A percentile compares a stretch with the other conserved stretches of the same genome.
Conservation (phyloP, 345 rosid species). For the Lepidium didymum region DNA sequence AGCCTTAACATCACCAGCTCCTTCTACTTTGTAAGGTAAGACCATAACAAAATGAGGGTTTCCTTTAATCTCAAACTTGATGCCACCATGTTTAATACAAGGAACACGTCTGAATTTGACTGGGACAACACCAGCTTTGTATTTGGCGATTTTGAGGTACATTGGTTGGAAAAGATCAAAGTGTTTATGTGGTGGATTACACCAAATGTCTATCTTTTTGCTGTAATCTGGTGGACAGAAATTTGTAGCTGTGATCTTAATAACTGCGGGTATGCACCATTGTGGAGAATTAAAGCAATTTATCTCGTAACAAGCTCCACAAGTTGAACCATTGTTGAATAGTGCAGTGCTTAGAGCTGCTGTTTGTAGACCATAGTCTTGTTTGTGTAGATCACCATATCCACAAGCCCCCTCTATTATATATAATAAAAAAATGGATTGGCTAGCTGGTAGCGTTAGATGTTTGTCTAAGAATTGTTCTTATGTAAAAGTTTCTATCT, state of each 20-base stretch:
- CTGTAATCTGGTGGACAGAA: constrained; percentile 50
- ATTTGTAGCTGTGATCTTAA: constrained; percentile 46
- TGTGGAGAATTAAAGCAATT: background rate
- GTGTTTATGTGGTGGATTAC: constrained; percentile 47
- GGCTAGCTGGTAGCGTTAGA: no score
- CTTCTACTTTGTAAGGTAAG: constrained; percentile 18
- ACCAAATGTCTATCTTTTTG: constrained; percentile 25
- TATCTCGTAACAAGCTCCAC: constrained; percentile 24
- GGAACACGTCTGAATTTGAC: constrained; percentile 32
- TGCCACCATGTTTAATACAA: constrained; percentile 31
- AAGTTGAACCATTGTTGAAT: constrained; percentile 1
- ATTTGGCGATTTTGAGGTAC: constrained; percentile 32
- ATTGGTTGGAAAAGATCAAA: constrained; percentile 42
- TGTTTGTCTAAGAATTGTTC: no score
- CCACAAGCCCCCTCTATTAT: constrained; percentile 48
- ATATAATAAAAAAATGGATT: background rate
- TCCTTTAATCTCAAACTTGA: constrained; percentile 32
- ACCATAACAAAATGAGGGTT: constrained; percentile 23
- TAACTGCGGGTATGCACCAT: constrained; percentile 5
- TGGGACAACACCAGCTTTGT: constrained; percentile 41
- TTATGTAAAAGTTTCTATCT: no score
- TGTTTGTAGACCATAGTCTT: constrained; percentile 43
- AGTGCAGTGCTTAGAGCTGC: constrained; percentile 45
- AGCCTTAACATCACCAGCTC: constrained; percentile 16
- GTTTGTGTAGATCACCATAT: constrained; percentile 43